Evolutionary conservation across 2,329 filamentous ascomycete species (phyloP).

Genomic region (Sporothrix mexicana): DNA sequence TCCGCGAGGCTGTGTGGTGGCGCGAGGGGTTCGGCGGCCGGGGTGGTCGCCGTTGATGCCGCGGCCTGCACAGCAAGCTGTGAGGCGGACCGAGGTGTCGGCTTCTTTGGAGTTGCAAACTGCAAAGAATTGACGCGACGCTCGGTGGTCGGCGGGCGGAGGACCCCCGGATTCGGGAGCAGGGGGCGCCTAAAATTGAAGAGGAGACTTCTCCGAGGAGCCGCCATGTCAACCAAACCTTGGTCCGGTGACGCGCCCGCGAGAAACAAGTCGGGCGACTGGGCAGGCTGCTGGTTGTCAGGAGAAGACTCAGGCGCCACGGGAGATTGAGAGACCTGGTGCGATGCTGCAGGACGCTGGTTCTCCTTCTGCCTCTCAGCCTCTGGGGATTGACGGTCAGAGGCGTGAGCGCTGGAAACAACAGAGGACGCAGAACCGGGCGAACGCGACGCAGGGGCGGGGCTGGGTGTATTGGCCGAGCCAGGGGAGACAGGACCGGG

Average conservation of each 20-base stretch:
- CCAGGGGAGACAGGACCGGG: too few relatives aligned
- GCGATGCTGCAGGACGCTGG: background rate
- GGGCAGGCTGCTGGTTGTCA: background rate
- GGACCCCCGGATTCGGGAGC: background rate
- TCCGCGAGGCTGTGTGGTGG: too few relatives aligned
- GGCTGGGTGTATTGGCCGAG: too few relatives aligned
- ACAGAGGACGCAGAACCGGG: background rate
- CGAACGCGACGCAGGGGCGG: background rate
- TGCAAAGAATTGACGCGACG: background rate
- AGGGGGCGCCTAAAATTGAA: too few relatives aligned
- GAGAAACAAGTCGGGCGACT: background rate
- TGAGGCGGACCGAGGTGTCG: background rate
- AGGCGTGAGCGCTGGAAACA: background rate
- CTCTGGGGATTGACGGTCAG: background rate
- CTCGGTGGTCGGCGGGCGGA: background rate
- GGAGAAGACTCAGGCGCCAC: background rate
- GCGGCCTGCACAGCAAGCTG: background rate
- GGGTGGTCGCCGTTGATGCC: background rate
- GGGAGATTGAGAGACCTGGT: background rate
- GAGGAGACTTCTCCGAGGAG: background rate
- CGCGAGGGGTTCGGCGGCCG: background rate
- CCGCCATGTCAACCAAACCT: background rate
- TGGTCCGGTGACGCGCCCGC: background rate
- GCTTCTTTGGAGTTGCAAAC: constrained; percentile 21
- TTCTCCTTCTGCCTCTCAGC: background rate